Base-by-base conservation (phyloP, 2,329 filamentous ascomycete genomes). In the Penicillium fuscoglaucum region DNA sequence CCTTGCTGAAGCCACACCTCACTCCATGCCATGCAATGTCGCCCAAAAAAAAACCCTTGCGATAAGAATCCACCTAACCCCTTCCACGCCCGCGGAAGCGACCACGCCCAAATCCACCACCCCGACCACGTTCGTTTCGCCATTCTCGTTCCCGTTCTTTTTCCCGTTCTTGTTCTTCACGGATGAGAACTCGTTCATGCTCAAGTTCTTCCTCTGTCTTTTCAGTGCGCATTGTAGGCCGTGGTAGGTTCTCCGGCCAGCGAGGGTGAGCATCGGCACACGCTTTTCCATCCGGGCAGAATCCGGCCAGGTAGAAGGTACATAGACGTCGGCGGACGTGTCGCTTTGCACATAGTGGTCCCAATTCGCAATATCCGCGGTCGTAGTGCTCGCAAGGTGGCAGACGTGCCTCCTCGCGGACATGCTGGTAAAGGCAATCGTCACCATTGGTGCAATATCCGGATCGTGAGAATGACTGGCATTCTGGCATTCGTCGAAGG, bases 391-490 rank as follows among this genome's bases (percentile, higher is more conserved):
- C 90, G 69, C 92, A 96, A 1, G 90, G 87, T 28, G 87, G 90
- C 67, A 91, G 80, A 70, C 91, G 88, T 61, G 89, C 87, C 72
- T 91, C 84, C 50, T 92, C 90, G 69, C 95, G 91, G 68, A 96
- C 90, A 77, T 96, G 91, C 47, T 96, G 86, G 74, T 96, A 96
- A 6, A 96, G 82, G 72, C 95, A 99, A 78, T 99, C 95, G 76
- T 98, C 93, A 66, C 93, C 95, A 78, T 97, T 96, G 63, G 90
- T 91, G 79, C 95, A 99, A 75, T 96, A 97, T 56, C 91, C 91
- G 72, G 95, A 96, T 61, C 92, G 86, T 58, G 92, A 88, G 78
- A 93, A 98, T 77, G 96, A 96, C 72, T 96, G 96, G 79, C 95
- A 99, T 79, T 98, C 95, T 62, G 95, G 93, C 91, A 98, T 98